Conservation (phyloP, 805 yeast species). For the Wickerhamomyces pijperi region DNA sequence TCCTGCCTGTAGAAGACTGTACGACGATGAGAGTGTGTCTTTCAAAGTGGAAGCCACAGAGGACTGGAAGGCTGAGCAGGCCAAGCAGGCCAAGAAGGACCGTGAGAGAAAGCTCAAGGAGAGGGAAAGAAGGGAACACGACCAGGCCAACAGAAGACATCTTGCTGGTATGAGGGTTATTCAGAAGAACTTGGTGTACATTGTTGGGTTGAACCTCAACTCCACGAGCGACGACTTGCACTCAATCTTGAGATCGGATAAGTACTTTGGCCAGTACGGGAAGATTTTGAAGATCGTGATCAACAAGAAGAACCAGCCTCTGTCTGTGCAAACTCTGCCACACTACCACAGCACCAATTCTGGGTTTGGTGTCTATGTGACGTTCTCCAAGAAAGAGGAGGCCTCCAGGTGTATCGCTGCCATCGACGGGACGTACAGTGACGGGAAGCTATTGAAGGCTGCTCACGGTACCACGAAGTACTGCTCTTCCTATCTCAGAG, state of each 20-base stretch:
- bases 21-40: constrained; percentile 88
- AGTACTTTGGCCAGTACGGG: constrained; percentile 97
- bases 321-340: constrained; percentile 13
- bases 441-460: constrained; percentile 82
- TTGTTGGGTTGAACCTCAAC: constrained; percentile 86
- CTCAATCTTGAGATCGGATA: constrained; percentile 71
- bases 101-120: constrained; percentile 76
- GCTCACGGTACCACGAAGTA: constrained; percentile 98
- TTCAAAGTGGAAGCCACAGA: constrained; percentile 77
- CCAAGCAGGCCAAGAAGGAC: constrained; percentile 71
- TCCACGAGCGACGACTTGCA: constrained; percentile 74
- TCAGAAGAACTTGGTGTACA: constrained; percentile 93
- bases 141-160: constrained; percentile 70
- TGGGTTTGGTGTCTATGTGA: constrained; percentile 92
- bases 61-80: constrained; percentile 71
- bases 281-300: constrained; percentile 89
- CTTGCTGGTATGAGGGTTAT: constrained; percentile 97
- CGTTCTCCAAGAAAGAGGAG: constrained; percentile 87
- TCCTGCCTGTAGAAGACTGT: constrained; percentile 93
- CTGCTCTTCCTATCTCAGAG: constrained; percentile 91
- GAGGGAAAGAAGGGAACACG: constrained; percentile 85
- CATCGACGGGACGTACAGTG: constrained; percentile 86
- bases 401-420: constrained; percentile 90
- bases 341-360: constrained; percentile 28
- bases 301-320: constrained; percentile 54